Evolutionary conservation across 2,329 filamentous ascomycete genomes (phyloP).

Genomic region (Samsoniella hepiali): DNA sequence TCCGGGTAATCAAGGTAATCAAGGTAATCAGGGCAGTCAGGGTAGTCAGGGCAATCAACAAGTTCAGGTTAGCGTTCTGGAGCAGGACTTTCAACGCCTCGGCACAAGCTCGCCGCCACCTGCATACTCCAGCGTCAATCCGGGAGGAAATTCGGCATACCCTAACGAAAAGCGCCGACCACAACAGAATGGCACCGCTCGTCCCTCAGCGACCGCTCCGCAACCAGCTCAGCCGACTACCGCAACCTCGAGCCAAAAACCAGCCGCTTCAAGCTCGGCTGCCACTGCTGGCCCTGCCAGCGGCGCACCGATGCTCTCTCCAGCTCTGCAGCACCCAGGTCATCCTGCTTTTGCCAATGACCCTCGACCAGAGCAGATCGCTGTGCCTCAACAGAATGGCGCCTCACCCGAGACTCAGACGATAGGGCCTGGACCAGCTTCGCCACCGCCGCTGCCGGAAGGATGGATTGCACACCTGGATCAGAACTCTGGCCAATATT

Average conservation of each 20-base stretch:
- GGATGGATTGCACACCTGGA: constrained; percentile 98
- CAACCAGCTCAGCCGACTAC: constrained; percentile 31
- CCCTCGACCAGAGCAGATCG: constrained; percentile 52
- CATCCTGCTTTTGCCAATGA: constrained; percentile 94
- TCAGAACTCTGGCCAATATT: constrained; percentile 94
- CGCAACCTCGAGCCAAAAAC: constrained; percentile 23
- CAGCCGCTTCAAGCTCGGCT: constrained; percentile 22
- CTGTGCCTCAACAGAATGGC: constrained; percentile 40
- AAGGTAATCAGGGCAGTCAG: too few relatives aligned
- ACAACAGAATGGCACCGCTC: constrained; percentile 28
- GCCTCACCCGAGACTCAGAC: constrained; percentile 17
- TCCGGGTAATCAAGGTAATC: too few relatives aligned
- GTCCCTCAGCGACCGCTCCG: constrained; percentile 27
- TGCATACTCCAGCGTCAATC: constrained; percentile 82
- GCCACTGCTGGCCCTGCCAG: constrained; percentile 32
- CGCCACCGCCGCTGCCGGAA: constrained; percentile 89
- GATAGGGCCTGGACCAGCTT: constrained; percentile 56
- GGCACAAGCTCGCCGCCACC: constrained; percentile 83
- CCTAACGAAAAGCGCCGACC: constrained; percentile 73
- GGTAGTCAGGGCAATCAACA: constrained; percentile 20
- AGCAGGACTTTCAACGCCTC: constrained; percentile 82
- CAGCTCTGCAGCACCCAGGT: constrained; percentile 55
- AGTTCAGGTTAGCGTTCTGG: constrained; percentile 67
- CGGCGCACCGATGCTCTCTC: constrained; percentile 30
- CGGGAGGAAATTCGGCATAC: constrained; percentile 56